Evolutionary conservation across 331 rosid genomes (phyloP), one percentile per base, ranked within the genome.

Genomic region (Arachis monticola): DNA sequence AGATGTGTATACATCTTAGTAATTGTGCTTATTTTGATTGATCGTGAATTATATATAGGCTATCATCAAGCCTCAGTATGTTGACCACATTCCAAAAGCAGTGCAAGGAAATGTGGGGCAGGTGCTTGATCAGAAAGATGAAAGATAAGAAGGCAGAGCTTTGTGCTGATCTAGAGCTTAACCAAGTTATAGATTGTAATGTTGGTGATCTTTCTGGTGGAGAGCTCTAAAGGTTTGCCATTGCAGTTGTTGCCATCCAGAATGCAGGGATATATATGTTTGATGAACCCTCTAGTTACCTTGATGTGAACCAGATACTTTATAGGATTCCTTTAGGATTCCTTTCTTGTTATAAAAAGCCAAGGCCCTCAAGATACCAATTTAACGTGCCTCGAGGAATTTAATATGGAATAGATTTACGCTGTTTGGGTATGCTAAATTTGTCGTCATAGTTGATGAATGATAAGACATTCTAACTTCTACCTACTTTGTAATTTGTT

Each of bases 51-150:
- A 22, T 44, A 52, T 40, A 46, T 73, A 88, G 99, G 99, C 99
- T 45, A 94, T 94, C 79, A 88, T 94, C 86, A 94, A 94, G 92
- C 99, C 99, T 71, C 99, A 94, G 72, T 92, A 94, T 82, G 99
- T 94, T 63, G 99, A 94, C 77, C 96, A 22, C 27, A 22, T 22
- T 22, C 27, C 27, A 22, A 22, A 22, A 22, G 27, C 27, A 22
- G 27, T 22, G 27, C 27, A 22, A 22, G 27, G 27, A 22, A 22
- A 22, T 22, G 27, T 22, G 27, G 27, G 27, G 27, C 27, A 22
- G n/a, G 27, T 22, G 27, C 27, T 22, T 22, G 27, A 22, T 22
- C 27, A 22, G 27, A 22, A 22, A 22, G 27, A 22, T 22, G 1
- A 22, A n/a, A n/a, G 27, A 22, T 22, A 22, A 22, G 27, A 22